phyloP scores from a whole-genome alignment of 352 stramenopile species.

The Globisporangium okanoganense region DNA sequence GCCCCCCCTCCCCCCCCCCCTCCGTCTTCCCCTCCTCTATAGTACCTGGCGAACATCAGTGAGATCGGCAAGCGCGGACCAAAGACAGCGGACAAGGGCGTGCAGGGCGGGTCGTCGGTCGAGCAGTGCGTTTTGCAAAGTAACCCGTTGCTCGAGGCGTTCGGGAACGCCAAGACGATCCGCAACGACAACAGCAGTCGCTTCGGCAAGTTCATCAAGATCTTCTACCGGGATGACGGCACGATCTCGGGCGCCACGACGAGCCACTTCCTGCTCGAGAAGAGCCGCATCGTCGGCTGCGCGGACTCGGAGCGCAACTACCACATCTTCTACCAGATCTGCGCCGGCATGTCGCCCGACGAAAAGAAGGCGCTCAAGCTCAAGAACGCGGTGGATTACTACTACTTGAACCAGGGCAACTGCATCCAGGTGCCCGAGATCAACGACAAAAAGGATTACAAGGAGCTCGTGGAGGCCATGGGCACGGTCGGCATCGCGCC shows the following conservation, averaged over 20 bases:
- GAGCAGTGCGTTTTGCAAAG: conserved; percentile 91
- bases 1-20: too few relatives aligned
- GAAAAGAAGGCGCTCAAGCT: conserved; percentile 80
- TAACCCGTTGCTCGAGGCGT: conserved; percentile 91
- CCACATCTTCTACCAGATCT: conserved; percentile 99
- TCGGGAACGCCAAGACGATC: conserved; percentile 93
- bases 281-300: conserved; percentile 95
- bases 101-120: conserved; percentile 68
- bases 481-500: conserved; percentile 85
- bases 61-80: conserved; percentile 79
- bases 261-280: conserved; percentile 98
- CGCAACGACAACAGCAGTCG: conserved; percentile 96
- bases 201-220: conserved; percentile 97
- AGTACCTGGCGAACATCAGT: conserved; percentile 90
- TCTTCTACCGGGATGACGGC: conserved; percentile 90
- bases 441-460: conserved; percentile 94
- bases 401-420: conserved; percentile 93
- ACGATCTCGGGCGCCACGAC: conserved; percentile 91
- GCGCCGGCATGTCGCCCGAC: conserved; percentile 65
- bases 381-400: conserved; percentile 87
- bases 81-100: conserved; percentile 59
- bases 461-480: conserved; percentile 92
- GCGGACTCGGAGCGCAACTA: conserved; percentile 96
- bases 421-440: conserved; percentile 91
- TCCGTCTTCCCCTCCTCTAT: too few relatives aligned